Base-by-base conservation (phyloP, 2,329 filamentous ascomycete genomes). In the Thermothelomyces thermophilus region DNA sequence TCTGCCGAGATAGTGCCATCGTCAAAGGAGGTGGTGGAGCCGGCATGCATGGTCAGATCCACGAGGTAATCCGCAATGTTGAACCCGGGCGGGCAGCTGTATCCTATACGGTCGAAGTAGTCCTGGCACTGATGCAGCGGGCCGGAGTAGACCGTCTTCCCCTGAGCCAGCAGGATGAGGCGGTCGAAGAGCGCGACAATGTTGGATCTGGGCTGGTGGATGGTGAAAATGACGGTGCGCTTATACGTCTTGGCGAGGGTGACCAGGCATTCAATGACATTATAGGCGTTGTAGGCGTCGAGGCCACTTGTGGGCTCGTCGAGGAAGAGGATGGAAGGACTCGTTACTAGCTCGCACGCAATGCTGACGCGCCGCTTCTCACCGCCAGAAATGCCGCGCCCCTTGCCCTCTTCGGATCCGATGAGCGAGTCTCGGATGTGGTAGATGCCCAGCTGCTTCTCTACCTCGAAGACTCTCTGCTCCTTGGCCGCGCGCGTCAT, bases 41-140 rank as follows among this genome's bases (percentile, higher is more conserved):
- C 81, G 20, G 90, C 90, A 65, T 98, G 93, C 91, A 98, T 97
- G 0, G 93, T 97, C 35, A 98, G 76, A 65, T 98, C 93, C 26
- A 98, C 90, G 5, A 98, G 79, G 63, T 96, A 98, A 66, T 98
- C 93, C 3, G 93, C 93, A 67, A 98, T 97, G 63, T 98, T 98
- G 77, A 97, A 98, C 2, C 94, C 94, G 20, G 90, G 86, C 10
- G 93, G 93, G 63, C 94, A 98, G 42, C 86, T 75, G 66, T 96
- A 98, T 37, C 93, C 94, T 54, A 95, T 84, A 41, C 82, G 78
- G 63, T 96, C 89, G 61, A 98, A 98, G 65, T 96, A 98, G 17
- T 80, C 74, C 66, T 98, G 93, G 64, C 93, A 98, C 57, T 83
- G 83, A 1, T 80, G 74, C 65, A 97, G 95, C 1, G 89, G 87